These are phyloP conservation scores for Boletus sp. DNA, from an alignment of 768 basidiomycete species.

Conservation along the genomic window DNA sequence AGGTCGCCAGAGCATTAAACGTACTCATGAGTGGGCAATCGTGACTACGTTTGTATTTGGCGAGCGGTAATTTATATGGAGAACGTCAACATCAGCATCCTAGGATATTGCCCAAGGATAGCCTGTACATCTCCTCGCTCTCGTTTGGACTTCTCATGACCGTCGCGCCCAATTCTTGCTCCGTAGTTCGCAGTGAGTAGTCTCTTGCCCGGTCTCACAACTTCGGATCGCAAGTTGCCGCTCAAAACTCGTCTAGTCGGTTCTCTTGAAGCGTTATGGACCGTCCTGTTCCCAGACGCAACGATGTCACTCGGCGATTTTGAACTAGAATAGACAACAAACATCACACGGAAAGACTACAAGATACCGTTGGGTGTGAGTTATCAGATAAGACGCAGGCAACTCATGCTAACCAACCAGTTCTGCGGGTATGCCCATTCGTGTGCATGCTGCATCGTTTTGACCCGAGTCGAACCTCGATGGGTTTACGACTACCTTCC, in stretches of 20 bases:
- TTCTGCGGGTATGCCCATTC: neutral
- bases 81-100: neutral
- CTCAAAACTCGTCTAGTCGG: neutral
- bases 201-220: neutral
- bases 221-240: neutral
- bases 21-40: slow-evolving; percentile 43
- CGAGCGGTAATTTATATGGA: neutral
- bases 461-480: too few relatives aligned
- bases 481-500: too few relatives aligned
- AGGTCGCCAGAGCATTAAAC: slow-evolving; percentile 62
- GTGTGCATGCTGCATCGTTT: neutral
- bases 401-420: neutral
- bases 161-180: neutral
- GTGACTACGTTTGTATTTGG: neutral
- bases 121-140: neutral
- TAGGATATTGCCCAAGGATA: neutral
- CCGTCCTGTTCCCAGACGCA: neutral
- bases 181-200: neutral
- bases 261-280: too few relatives aligned
- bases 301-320: neutral
- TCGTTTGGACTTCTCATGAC: neutral
- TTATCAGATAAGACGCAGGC: neutral
- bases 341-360: too few relatives aligned
- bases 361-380: neutral
- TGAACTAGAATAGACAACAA: neutral